Evolutionary conservation across 2,329 filamentous ascomycete genomes (phyloP).

Genomic region (Colletotrichum cuscutae): DNA sequence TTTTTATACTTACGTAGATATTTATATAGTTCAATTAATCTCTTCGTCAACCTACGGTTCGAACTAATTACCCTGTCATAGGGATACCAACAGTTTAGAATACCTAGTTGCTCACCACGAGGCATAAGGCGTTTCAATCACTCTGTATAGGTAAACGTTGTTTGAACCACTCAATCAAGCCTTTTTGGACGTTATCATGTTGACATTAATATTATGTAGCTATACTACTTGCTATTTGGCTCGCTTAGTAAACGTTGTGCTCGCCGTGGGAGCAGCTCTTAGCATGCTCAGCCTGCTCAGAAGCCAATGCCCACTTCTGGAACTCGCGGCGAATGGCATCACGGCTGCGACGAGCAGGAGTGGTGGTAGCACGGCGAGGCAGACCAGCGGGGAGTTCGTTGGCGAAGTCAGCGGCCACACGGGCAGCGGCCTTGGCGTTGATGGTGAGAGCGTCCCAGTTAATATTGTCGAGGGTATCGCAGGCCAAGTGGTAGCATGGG

Average conservation of each 20-base stretch:
- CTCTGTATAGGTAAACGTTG: too few species aligned
- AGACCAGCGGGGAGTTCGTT: slow-evolving; percentile 46
- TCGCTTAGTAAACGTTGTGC: slow-evolving; percentile 8
- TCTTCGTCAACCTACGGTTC: too few species aligned
- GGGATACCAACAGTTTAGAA: too few species aligned
- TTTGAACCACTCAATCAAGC: too few species aligned
- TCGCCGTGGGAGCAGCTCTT: slow-evolving; percentile 35
- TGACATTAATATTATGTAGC: neutral
- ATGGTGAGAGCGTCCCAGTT: slow-evolving; percentile 51
- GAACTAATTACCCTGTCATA: too few species aligned
- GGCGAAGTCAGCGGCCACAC: slow-evolving; percentile 54
- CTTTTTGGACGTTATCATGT: neutral
- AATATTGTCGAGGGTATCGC: slow-evolving; percentile 53
- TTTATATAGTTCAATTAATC: too few species aligned
- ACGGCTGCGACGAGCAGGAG: slow-evolving; percentile 31
- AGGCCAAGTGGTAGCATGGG: slow-evolving; percentile 51
- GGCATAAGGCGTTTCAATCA: too few species aligned
- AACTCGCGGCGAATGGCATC: slow-evolving; percentile 36
- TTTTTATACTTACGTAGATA: too few species aligned
- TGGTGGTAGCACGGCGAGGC: slow-evolving; percentile 45
- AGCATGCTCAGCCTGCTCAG: slow-evolving; percentile 32
- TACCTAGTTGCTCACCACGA: too few species aligned
- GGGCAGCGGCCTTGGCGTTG: slow-evolving; percentile 59
- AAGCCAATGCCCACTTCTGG: slow-evolving; percentile 34
- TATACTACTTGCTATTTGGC: neutral